Conservation (phyloP, 441 rosid species). For the Kokia cookei region DNA sequence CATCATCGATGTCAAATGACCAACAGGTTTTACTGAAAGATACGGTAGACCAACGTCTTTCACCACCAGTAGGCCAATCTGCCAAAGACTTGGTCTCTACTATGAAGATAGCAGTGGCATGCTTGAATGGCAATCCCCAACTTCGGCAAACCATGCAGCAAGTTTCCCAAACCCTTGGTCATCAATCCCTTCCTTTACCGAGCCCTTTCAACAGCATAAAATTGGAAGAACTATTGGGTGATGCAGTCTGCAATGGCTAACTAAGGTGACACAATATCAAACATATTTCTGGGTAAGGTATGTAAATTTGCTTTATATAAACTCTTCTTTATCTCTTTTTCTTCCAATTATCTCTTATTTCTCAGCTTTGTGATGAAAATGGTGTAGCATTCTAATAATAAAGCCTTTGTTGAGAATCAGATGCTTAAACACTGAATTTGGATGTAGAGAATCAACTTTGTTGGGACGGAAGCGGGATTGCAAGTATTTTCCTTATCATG, state of each 20-base stretch:
- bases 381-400: background rate
- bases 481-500: too few relatives aligned
- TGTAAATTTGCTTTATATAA: background rate
- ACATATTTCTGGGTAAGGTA: background rate
- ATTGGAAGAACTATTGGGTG: background rate
- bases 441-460: too few relatives aligned
- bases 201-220: background rate
- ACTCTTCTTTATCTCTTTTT: background rate
- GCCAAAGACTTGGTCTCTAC: constrained; percentile 15
- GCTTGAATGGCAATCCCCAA: constrained; percentile 19
- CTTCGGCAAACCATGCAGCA: background rate
- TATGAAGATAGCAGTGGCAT: constrained; percentile 25
- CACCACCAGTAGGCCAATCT: constrained; percentile 11
- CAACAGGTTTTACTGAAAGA: background rate
- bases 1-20: too few relatives aligned
- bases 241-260: background rate
- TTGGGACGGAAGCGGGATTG: too few relatives aligned
- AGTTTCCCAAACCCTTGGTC: background rate
- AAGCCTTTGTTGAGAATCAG: background rate
- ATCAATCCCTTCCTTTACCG: background rate
- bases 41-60: constrained; percentile 24
- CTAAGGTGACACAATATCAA: too few relatives aligned
- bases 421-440: too few relatives aligned
- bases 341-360: too few relatives aligned
- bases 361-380: background rate